A percentile compares a stretch with the other conserved stretches of the same genome.
phyloP scores from a whole-genome alignment of 257 asterid genomes.

The Primulina tabacum region DNA sequence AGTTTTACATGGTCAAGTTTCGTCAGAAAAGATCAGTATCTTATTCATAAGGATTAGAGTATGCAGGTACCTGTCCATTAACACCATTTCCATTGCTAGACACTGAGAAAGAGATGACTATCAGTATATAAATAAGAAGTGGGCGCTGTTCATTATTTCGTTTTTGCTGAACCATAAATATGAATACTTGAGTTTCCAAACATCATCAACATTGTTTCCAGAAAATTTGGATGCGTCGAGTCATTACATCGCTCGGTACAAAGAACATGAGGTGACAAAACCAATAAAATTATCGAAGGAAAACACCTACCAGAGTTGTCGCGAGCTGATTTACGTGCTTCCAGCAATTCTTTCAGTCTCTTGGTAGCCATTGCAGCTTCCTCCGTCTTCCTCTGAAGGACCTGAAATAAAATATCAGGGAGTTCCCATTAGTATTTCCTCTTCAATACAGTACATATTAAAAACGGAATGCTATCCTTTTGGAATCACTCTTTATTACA shows the following conservation, averaged over 20 bases:
- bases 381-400: conserved; percentile 98
- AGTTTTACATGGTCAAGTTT: conserved; percentile 14
- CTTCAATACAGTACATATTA: conserved; percentile 1
- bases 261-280: not conserved
- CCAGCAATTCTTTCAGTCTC: conserved; percentile 95
- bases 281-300: conserved; percentile 1
- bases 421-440: conserved; percentile 3
- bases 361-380: conserved; percentile 99
- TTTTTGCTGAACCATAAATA: not conserved
- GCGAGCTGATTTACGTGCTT: conserved; percentile 92
- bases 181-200: not conserved
- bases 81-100: conserved; percentile 68
- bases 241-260: not conserved
- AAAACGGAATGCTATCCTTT: not conserved
- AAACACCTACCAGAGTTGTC: conserved; percentile 67
- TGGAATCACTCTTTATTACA: not conserved
- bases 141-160: not conserved
- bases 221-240: not conserved
- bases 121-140: conserved; percentile 19
- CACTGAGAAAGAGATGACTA: conserved; percentile 47
- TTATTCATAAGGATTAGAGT: conserved; percentile 19
- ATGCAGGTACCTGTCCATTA: conserved; percentile 62
- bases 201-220: not conserved
- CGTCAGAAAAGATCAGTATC: conserved; percentile 6
- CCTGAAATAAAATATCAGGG: conserved; percentile 47